Base-by-base conservation (phyloP, 345 rosid species). In the Boechera retrofracta region DNA sequence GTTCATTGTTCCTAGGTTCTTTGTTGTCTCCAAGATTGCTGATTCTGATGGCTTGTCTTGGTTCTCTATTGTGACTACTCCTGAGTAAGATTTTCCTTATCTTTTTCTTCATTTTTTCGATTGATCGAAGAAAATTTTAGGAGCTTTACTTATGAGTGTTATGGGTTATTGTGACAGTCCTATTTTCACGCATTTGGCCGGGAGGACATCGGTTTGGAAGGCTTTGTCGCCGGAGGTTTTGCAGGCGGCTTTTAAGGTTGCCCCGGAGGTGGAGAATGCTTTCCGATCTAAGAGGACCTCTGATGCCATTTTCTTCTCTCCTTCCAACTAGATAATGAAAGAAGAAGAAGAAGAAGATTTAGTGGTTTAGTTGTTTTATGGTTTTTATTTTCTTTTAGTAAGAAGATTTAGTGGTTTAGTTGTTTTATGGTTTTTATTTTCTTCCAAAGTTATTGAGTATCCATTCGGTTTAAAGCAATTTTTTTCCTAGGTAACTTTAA, bases 11-110 rank as follows among this genome's bases (percentile, higher is more conserved):
- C 96, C 92, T 7, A 94, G 97, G 87, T 91, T 94, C 83, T 90
- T 82, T 66, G 93, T 88, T 15, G 95, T 94, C 18, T 89, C 97
- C 2, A 91, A 90, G 89, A 91, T 91, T 12, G 86, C 87, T 45
- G 91, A 91, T 79, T 87, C 92, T 29, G 95, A 89, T 65, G 97
- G 97, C 13, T 52, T 94, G 58, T 73, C 78, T 66, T 94, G 97
- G 97, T 94, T 94, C 95, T 94, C 97, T 12, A 90, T 94, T 73
- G 88, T 92, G 66, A 88, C 91, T 41, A 92, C 95, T 69, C 97
- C 97, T 5, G 83, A 94, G 98, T 94, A 82, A 85, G 91, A 10
- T 44, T 10, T 24, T 16, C 7, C 16, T 21, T 18, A 4, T 18
- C 3, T 4, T 52, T 33, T 33, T 9, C 3, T 10, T 2, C 6